Base-by-base conservation (phyloP, 2,329 filamentous ascomycete species). In the Teratosphaeriaceae sp. region DNA sequence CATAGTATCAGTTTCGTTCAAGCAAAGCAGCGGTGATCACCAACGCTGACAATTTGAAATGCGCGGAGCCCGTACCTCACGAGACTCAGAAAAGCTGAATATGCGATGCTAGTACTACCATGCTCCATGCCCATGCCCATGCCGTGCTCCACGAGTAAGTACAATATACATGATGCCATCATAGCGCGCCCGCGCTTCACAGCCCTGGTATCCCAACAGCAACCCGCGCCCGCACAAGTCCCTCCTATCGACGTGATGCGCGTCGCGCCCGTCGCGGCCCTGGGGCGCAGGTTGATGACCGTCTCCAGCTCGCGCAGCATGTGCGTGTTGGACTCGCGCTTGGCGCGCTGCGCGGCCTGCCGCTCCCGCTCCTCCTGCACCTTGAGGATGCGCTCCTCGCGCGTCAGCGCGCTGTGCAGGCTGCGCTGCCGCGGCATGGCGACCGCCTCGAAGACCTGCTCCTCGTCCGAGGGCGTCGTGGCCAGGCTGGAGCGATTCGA, bases 251-350 rank as follows among this genome's bases (percentile, higher is more conserved):
- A 50, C 27, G 44, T 47, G 5, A 50, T 41, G 2, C 47, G 24
- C 13, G 27, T 23, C 18, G 31, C 18, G n/a, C 20, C 27, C 16
- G 19, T 38, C 33, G 21, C 38, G 9, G 16, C 16, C 22, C 40
- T 37, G 12, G 56, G 57, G 22, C 58, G 45, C 23, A 63, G 42
- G 23, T 57, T 62, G 42, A 97, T 94, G 47, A 98, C 80, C 49
- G 86, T 90, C 69, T 96, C 88, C 45, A 98, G 73, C 67, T 98
- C 92, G 50, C 84, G 82, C 50, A 98, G 75, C 87, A 98, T 95
- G 54, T 84, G 87, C 33, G 82, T 85, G 50, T 81, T 94, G 9
- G 87, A 84, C 49, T 96, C 88, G 34, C 80, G 72, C 58, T 84
- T 84, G 54, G 89, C 85, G 43, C 81, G 79, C 30, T 81, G 71